Base-by-base conservation (phyloP, 176 grass and related monocot species). In the Saccharum officinarum region DNA sequence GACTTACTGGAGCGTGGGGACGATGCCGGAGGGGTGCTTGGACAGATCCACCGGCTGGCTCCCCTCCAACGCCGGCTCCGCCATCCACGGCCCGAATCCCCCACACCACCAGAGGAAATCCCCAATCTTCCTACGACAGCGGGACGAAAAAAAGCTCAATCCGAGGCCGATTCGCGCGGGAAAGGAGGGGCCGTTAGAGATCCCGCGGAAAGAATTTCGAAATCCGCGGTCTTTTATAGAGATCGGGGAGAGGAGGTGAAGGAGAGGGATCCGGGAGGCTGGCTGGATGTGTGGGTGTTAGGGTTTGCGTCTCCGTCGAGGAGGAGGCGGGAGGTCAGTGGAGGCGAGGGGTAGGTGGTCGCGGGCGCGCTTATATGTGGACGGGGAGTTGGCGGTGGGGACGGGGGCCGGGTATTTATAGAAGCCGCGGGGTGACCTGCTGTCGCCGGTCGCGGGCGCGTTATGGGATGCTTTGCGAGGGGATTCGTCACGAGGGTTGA, bases 1-100 rank as follows among this genome's bases (percentile, higher is more conserved):
- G 59, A 84, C 83, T 84, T 87, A 93, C 91, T 93, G 91, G 67
- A 93, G 91, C 60, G 81, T 93, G 36, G 91, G 91, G 18, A 93
- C 69, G 72, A 93, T 93, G 23, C 91, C 91, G 67, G 87, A 93
- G 55, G 91, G 91, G 16, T 93, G 91, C 42, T 90, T 90, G 7
- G 81, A 78, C 30, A 93, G 87, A 67, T 93, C 91, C 83, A 93
- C 91, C 8, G 91, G 87, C 55, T 93, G 91, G 77, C 71, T 93
- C 38, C 87, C 87, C 80, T 90, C 91, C 42, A 90, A 82, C 8
- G 38, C 77, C 61, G 87, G 80, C 47, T 93, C 85, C 67, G 91
- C 76, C 87, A 93, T 89, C 68, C 8, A 34, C 57, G 3, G 9
- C 57, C n/a, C n/a, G n/a, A 11, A 4, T 23, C 10, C 22, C 57